These are phyloP conservation scores for Cytospora mali DNA, from an alignment of 2,329 filamentous ascomycete species.

Conservation along the genomic window DNA sequence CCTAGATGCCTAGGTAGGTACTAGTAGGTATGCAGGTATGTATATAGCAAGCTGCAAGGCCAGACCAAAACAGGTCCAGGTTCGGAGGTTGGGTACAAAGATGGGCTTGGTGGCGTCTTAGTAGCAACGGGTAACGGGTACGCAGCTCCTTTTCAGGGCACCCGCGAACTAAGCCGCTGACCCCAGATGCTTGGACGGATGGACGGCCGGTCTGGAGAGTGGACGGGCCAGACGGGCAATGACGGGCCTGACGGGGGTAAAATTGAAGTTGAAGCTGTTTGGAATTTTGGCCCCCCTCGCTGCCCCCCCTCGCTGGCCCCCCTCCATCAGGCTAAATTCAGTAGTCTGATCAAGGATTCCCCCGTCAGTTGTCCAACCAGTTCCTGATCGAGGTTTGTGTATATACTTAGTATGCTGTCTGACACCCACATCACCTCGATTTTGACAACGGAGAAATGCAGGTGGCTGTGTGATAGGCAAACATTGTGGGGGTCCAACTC, in stretches of 20 bases:
- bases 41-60: neutral
- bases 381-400: slow-evolving; percentile 9
- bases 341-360: slow-evolving; percentile 21
- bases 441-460: slow-evolving; percentile 10
- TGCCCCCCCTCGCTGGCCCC: slow-evolving; percentile 40
- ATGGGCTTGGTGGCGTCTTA: neutral
- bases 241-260: no score
- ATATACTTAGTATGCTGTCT: neutral
- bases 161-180: slow-evolving; percentile 6
- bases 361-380: slow-evolving; percentile 7
- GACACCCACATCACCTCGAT: neutral
- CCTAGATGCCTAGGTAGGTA: no score
- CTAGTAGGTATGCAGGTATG: no score
- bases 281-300: slow-evolving; percentile 34
- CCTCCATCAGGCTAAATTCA: slow-evolving; percentile 49
- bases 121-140: slow-evolving; percentile 12
- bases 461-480: slow-evolving; percentile 22
- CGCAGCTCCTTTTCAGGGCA: slow-evolving; percentile 13
- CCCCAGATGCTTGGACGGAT: neutral
- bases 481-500: slow-evolving; percentile 25
- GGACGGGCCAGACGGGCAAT: no score
- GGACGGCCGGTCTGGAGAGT: neutral
- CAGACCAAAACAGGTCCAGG: neutral
- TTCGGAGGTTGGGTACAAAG: neutral
- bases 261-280: slow-evolving; percentile 39